A percentile compares a stretch with the other conserved stretches of the same genome.
phyloP scores from a whole-genome alignment of 306 rosid species.

The Cicer pinnatifidum region DNA sequence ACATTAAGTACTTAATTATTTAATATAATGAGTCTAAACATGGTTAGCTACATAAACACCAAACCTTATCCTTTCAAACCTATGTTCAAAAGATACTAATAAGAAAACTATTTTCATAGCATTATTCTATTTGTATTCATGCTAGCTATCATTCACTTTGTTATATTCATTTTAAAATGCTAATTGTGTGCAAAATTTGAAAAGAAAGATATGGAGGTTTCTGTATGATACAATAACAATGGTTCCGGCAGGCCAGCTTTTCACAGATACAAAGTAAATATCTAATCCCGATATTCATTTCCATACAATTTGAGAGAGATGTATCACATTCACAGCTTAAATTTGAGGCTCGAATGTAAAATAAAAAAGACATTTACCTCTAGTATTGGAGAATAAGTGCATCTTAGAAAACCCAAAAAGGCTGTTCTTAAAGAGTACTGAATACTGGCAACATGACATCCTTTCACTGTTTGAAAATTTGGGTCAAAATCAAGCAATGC shows the following conservation, averaged over 20 bases:
- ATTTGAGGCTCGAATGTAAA: slow-evolving; percentile 30
- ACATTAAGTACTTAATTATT: slow-evolving; percentile 38
- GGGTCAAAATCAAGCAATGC: slow-evolving; percentile 81
- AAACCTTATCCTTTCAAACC: slow-evolving; percentile 21
- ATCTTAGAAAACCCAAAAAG: slow-evolving; percentile 89
- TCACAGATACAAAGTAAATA: slow-evolving; percentile 15
- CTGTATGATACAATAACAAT: slow-evolving; percentile 30
- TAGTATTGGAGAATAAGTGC: slow-evolving; percentile 70
- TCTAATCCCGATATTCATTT: neutral
- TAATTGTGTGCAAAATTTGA: slow-evolving; percentile 9
- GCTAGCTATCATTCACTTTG: slow-evolving; percentile 10
- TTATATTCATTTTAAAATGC: slow-evolving; percentile 30
- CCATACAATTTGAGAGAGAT: neutral
- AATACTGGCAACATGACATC: slow-evolving; percentile 80
- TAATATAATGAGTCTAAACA: slow-evolving; percentile 21
- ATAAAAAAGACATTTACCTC: slow-evolving; percentile 63
- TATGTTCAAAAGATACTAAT: slow-evolving; percentile 12
- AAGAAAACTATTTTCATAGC: slow-evolving; percentile 16
- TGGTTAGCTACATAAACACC: slow-evolving; percentile 30
- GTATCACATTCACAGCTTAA: slow-evolving; percentile 6
- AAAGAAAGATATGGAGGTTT: slow-evolving; percentile 17
- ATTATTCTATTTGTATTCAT: slow-evolving; percentile 28
- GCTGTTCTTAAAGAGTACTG: slow-evolving; percentile 87
- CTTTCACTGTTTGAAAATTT: slow-evolving; percentile 67
- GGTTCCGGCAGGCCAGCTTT: slow-evolving; percentile 27